Evolutionary conservation across 2,329 filamentous ascomycete species (phyloP).

Genomic region (Drechslera avenae): DNA sequence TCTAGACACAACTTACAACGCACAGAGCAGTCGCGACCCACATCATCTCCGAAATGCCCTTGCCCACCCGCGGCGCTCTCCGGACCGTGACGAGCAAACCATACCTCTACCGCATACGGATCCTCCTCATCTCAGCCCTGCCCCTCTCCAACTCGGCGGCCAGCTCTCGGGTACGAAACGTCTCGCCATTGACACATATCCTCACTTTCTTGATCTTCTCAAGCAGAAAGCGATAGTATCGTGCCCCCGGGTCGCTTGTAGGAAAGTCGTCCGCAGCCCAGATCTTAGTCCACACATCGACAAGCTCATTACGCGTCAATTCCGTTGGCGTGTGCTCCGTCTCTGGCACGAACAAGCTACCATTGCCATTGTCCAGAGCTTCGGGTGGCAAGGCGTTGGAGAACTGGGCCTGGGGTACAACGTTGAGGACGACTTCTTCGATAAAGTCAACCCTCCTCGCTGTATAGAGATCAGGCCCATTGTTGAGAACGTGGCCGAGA

Average conservation of each 20-base stretch:
- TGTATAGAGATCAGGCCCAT: conserved; percentile 28
- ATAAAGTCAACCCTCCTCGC: conserved; percentile 23
- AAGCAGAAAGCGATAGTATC: conserved; percentile 32
- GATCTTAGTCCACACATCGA: conserved; percentile 42
- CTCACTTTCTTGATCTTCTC: conserved; percentile 38
- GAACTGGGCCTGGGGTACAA: conserved; percentile 26
- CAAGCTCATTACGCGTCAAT: conserved; percentile 21
- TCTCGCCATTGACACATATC: conserved; percentile 39
- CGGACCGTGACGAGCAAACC: neutral
- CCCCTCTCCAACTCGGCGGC: conserved; percentile 42
- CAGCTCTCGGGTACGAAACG: conserved; percentile 35
- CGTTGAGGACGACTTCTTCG: conserved; percentile 41
- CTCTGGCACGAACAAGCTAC: neutral
- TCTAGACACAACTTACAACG: conserved; percentile 5
- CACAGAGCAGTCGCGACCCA: neutral
- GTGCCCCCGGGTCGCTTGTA: conserved; percentile 13
- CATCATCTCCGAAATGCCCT: neutral
- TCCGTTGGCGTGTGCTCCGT: neutral
- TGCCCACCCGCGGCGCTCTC: neutral
- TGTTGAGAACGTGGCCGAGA: conserved; percentile 36
- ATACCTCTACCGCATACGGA: conserved; percentile 31
- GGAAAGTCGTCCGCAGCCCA: conserved; percentile 39
- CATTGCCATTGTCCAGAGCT: neutral
- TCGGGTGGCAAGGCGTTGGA: neutral
- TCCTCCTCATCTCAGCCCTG: conserved; percentile 34